phyloP scores from a whole-genome alignment of 768 basidiomycete species.

The Obba rivulosa region DNA sequence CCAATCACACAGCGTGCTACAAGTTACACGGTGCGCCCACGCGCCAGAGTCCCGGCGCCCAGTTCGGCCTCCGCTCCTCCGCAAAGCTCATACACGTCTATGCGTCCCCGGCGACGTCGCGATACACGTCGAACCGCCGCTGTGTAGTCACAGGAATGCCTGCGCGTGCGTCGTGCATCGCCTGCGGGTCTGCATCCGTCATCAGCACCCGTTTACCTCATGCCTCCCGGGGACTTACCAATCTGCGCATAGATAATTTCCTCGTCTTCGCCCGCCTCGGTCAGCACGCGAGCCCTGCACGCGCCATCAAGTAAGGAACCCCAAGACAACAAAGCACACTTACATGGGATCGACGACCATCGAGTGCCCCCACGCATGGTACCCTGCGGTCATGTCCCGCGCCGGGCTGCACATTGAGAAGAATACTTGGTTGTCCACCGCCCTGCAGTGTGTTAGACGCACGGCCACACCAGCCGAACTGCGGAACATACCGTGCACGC shows the following conservation, averaged over 20 bases:
- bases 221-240: slow-evolving; percentile 44
- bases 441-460: slow-evolving; percentile 39
- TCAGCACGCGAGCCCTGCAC: slow-evolving; percentile 69
- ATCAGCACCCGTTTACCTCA: background rate
- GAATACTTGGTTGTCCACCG: slow-evolving; percentile 96
- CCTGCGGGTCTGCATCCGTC: slow-evolving; percentile 49
- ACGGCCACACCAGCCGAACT: background rate
- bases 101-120: slow-evolving; percentile 59
- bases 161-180: slow-evolving; percentile 59
- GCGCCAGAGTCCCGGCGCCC: too few relatives aligned
- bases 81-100: too few relatives aligned
- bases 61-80: too few relatives aligned
- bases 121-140: slow-evolving; percentile 89
- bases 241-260: slow-evolving; percentile 76
- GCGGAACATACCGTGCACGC: slow-evolving; percentile 59
- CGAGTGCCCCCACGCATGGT: slow-evolving; percentile 95
- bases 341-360: slow-evolving; percentile 89
- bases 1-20: too few relatives aligned
- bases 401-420: slow-evolving; percentile 96
- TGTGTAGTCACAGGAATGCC: slow-evolving; percentile 92
- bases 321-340: slow-evolving; percentile 25
- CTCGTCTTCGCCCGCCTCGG: slow-evolving; percentile 71
- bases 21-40: too few relatives aligned
- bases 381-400: slow-evolving; percentile 71
- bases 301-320: background rate